Base-by-base conservation (phyloP, 2,329 filamentous ascomycete genomes). In the Sporothrix mexicana region DNA sequence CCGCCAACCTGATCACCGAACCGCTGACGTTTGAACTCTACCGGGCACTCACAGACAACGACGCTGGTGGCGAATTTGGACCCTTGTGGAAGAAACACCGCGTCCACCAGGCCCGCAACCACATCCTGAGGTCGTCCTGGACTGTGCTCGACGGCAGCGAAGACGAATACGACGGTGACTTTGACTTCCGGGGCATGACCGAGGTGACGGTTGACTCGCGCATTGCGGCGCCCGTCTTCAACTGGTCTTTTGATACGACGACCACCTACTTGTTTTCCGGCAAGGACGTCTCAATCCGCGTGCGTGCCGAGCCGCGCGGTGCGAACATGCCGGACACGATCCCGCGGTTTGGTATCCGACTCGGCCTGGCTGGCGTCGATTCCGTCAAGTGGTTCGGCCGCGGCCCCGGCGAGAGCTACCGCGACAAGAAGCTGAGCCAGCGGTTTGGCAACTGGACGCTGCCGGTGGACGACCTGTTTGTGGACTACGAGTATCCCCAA, bases 401-500 rank as follows among this genome's bases (percentile, higher is more conserved):
- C 3, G 91, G 91, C 0, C 89, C 89, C 0, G 88, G 88, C 2
- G 90, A 92, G 79, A 87, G 85, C 12, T 93, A 93, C 81, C 81
- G 82, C 17, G 91, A 93, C 80, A 90, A 87, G 82, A 91, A 92
- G 78, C 78, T 84, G 13, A 86, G 87, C 3, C 90, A 92, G 78
- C 79, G 80, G 0, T 80, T 91, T 3, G 90, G 88, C 7, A 86
- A 85, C 67, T 90, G 84, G 80, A 81, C 82, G 2, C 76, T 79
- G 12, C 76, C 76, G 0, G 81, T 89, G 1, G 85, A 87, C 64
- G 82, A 85, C 0, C 81, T 93, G 0, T 88, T 86, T 78, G 83
- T 86, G 1, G 84, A 87, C 59, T 92, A 92, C 77, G 91, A 93
- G 75, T 90, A 88, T 72, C 91, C 91, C 0, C 91, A 93, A 79